Evolutionary conservation across 2,329 filamentous ascomycete genomes (phyloP), one percentile per base, ranked within the genome.

Genomic region (Aspergillus sp.): DNA sequence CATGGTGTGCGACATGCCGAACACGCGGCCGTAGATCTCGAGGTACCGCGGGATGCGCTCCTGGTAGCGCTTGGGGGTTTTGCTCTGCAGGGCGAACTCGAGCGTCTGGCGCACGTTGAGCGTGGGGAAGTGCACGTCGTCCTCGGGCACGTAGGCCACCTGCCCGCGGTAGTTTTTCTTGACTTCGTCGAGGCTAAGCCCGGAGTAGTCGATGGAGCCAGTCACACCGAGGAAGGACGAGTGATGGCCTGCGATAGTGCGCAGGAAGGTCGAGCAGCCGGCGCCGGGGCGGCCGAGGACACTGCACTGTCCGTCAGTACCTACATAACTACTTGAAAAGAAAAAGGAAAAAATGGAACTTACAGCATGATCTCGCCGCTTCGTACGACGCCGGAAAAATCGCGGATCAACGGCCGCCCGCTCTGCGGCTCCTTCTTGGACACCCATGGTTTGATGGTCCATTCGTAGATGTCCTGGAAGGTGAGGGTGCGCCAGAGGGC

Each of bases 401-500:
- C 82, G 51, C 84, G 75, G 52, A 88, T 82, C 3, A 88, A 66
- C 7, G 73, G 75, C 33, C 80, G 74, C 5, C 75, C 76, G 53
- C 76, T 69, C 33, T 74, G 69, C 11, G 75, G 72, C 32, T 73
- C 69, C 13, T 72, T 70, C 11, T 74, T 63, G 33, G 68, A 69
- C 9, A 80, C 38, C 49, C 73, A 73, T 1, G 79, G 79, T 41
- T 82, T 65, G 55, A 80, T 77, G 2, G 76, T 69, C 50, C 74
- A 75, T 16, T 90, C 65, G 16, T 88, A 74, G 22, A 76, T 76
- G 69, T 88, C 90, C 3, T 89, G 74, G 60, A 90, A 86, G 0
- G 87, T 88, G 60, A 91, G 88, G 0, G 87, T 89, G n/a, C 87
- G 86, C 33, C 89, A 63, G 24, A 91, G 75, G 1, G 88, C 87